phyloP scores from a whole-genome alignment of 345 rosid species.

The Luvunga scandens region DNA sequence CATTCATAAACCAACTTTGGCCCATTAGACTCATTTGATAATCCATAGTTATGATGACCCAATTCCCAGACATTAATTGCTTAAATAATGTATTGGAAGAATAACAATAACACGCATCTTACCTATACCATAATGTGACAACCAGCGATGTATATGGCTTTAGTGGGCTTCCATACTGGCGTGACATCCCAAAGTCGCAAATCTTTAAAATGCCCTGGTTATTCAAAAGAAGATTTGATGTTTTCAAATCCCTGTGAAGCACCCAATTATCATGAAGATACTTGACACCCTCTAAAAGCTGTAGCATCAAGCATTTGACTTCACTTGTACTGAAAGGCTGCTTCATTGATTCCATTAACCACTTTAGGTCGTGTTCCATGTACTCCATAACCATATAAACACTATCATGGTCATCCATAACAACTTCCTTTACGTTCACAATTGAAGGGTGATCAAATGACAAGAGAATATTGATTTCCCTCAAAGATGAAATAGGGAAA shows the following conservation, averaged over 20 bases:
- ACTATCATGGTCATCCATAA: constrained; percentile 54
- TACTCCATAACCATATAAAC: constrained; percentile 94
- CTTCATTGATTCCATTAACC: constrained; percentile 64
- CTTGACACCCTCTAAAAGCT: constrained; percentile 73
- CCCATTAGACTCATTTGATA: not conserved
- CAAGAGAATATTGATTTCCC: constrained; percentile 84
- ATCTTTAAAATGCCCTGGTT: constrained; percentile 75
- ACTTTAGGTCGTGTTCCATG: constrained; percentile 83
- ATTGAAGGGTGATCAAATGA: constrained; percentile 71
- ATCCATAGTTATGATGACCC: not conserved
- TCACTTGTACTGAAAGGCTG: constrained; percentile 81
- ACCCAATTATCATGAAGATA: constrained; percentile 95
- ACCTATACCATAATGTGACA: constrained; percentile 86
- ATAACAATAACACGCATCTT: constrained; percentile 15
- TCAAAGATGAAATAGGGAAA: constrained; percentile 74
- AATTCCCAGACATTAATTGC: not conserved
- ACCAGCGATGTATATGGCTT: constrained; percentile 81
- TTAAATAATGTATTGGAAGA: not conserved
- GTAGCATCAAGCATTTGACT: constrained; percentile 86
- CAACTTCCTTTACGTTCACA: constrained; percentile 82
- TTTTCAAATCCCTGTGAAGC: constrained; percentile 87
- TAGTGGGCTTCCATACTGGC: constrained; percentile 81
- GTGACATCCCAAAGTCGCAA: constrained; percentile 87
- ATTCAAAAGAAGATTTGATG: constrained; percentile 80
- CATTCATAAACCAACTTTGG: not conserved